Conservation (phyloP, 345 rosid species). For the Combretum micranthum region DNA sequence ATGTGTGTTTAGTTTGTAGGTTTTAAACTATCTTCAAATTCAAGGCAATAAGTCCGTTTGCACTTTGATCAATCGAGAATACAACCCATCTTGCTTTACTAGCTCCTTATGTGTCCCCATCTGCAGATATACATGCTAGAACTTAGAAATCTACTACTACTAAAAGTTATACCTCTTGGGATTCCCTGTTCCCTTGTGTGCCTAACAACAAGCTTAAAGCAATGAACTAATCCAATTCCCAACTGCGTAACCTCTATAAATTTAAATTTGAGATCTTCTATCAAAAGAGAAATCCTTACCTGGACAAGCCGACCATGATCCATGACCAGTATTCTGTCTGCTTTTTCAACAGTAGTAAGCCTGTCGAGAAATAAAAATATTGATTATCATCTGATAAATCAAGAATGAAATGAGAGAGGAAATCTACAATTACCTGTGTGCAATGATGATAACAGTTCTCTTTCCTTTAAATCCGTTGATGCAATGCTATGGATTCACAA, state of each 20-base stretch:
- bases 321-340: slow-evolving; percentile 32
- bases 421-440: slow-evolving; percentile 27
- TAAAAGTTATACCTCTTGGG: too few relatives aligned
- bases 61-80: slow-evolving; percentile 17
- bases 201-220: background rate
- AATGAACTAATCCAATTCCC: background rate
- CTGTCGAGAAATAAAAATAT: slow-evolving; percentile 11
- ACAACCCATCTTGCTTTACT: slow-evolving; percentile 21
- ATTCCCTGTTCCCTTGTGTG: too few relatives aligned
- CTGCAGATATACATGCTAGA: slow-evolving; percentile 8
- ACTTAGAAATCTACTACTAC: too few relatives aligned
- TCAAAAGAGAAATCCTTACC: slow-evolving; percentile 15
- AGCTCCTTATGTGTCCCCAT: slow-evolving; percentile 35
- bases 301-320: slow-evolving; percentile 29
- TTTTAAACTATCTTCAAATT: background rate
- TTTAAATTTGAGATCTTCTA: background rate
- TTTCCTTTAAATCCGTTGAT: slow-evolving; percentile 12
- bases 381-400: background rate
- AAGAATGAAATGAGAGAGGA: background rate
- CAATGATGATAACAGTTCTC: slow-evolving; percentile 33
- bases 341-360: slow-evolving; percentile 28
- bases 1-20: background rate
- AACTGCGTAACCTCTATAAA: background rate
- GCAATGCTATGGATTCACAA: slow-evolving; percentile 12
- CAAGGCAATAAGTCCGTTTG: slow-evolving; percentile 16